Conservation (phyloP, 345 rosid genomes). For the Brassica juncea region DNA sequence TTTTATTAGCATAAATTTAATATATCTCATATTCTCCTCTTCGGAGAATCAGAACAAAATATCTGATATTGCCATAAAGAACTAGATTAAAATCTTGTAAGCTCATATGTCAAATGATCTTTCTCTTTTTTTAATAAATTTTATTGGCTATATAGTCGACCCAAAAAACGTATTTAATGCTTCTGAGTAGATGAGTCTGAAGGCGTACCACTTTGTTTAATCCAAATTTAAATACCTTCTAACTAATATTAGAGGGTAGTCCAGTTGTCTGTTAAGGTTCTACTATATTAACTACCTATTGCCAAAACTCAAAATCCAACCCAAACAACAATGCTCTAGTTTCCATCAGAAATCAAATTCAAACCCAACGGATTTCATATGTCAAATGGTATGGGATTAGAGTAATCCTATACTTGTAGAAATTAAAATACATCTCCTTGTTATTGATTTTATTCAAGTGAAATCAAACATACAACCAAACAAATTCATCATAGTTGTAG, state of each 20-base stretch:
- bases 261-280: too few species aligned
- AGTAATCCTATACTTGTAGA: not conserved
- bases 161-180: too few species aligned
- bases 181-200: too few species aligned
- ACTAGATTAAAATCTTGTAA: not conserved
- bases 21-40: not conserved
- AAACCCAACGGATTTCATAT: not conserved
- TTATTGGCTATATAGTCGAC: too few species aligned
- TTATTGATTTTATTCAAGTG: not conserved
- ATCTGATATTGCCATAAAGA: not conserved
- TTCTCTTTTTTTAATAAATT: too few species aligned
- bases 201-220: too few species aligned
- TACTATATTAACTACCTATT: too few species aligned
- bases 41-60: conserved; percentile 13
- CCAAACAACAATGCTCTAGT: too few species aligned
- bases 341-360: too few species aligned
- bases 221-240: too few species aligned
- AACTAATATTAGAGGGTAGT: too few species aligned
- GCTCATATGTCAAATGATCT: not conserved
- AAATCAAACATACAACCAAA: not conserved
- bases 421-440: not conserved
- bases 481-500: not conserved
- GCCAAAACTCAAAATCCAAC: too few species aligned
- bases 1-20: not conserved
- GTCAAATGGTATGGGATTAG: not conserved